Evolutionary conservation across 139 green algal genomes (phyloP).

Genomic region (Chloropicon primus): DNA sequence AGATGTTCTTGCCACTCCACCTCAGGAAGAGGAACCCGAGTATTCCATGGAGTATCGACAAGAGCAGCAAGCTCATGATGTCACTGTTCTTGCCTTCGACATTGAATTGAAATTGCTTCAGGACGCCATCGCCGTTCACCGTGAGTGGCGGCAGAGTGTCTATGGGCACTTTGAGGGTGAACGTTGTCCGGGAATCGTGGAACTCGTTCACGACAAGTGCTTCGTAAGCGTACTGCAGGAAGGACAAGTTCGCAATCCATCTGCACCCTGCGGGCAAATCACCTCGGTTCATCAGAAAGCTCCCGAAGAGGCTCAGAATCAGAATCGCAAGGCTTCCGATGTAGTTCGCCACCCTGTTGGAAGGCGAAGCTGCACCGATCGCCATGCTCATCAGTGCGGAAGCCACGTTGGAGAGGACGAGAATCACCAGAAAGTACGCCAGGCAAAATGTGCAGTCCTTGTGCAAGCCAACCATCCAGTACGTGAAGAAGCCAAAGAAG

Average conservation of each 20-base stretch:
- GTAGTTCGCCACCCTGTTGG: conserved; percentile 45
- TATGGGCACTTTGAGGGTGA: conserved; percentile 42
- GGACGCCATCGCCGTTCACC: conserved; percentile 44
- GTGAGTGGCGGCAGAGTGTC: conserved; percentile 36
- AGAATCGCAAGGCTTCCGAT: conserved; percentile 18
- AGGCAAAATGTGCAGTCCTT: conserved; percentile 33
- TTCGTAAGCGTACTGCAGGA: conserved; percentile 45
- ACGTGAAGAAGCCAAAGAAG: conserved; percentile 55
- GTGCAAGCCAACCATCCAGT: conserved; percentile 44
- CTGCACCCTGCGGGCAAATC: conserved; percentile 25
- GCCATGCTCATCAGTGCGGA: conserved; percentile 37
- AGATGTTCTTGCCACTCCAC: neutral
- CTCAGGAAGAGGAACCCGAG: neutral
- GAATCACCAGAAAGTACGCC: conserved; percentile 29
- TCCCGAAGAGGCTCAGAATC: conserved; percentile 35
- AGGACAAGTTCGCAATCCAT: conserved; percentile 20
- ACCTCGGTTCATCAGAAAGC: conserved; percentile 62
- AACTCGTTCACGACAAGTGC: conserved; percentile 52
- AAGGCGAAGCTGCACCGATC: conserved; percentile 41
- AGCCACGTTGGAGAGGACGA: conserved; percentile 44
- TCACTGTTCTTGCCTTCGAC: neutral
- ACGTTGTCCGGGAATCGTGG: conserved; percentile 12
- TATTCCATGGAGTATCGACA: neutral
- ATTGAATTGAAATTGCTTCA: conserved; percentile 49
- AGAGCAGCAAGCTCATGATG: neutral